A percentile compares a stretch with the other conserved stretches of the same genome.
Conservation (phyloP, 176 grass and related monocot species). For the Melocanna baccifera region DNA sequence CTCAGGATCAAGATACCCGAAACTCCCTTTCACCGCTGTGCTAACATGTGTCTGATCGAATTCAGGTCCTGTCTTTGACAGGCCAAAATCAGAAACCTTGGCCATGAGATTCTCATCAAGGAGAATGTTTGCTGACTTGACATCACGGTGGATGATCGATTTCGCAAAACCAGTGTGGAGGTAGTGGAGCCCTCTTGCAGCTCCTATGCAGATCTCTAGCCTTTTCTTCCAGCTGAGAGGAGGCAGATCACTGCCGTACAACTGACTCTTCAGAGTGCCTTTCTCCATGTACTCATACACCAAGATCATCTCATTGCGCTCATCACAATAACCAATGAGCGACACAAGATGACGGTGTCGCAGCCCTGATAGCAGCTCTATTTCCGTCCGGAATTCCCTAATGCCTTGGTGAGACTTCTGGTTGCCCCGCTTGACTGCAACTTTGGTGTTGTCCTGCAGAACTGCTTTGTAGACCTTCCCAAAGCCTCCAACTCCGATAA, state of each 20-base stretch:
- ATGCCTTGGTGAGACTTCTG: constrained; percentile 88
- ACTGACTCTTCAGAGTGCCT: constrained; percentile 79
- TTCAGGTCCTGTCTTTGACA: constrained; percentile 87
- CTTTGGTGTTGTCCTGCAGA: constrained; percentile 60
- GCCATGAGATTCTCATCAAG: constrained; percentile 84
- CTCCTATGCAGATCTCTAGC: constrained; percentile 91
- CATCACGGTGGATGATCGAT: constrained; percentile 91
- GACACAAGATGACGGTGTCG: constrained; percentile 90
- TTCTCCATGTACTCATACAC: constrained; percentile 98
- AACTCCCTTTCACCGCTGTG: constrained; percentile 91
- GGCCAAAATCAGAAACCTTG: constrained; percentile 94
- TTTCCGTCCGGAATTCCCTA: constrained; percentile 85
- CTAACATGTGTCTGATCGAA: constrained; percentile 93
- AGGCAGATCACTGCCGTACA: constrained; percentile 68
- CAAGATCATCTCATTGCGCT: constrained; percentile 86
- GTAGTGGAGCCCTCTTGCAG: constrained; percentile 94
- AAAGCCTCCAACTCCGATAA: constrained; percentile 87
- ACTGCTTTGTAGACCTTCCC: constrained; percentile 92
- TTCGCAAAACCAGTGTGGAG: constrained; percentile 89
- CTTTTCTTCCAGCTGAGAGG: constrained; percentile 79
- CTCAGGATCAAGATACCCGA: constrained; percentile 92
- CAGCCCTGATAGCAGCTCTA: constrained; percentile 83
- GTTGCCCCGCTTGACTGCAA: constrained; percentile 93
- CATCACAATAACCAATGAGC: constrained; percentile 88
- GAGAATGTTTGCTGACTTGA: constrained; percentile 96